phyloP scores from a whole-genome alignment of 495 filamentous ascomycete genomes.

The Penicillium canescens region DNA sequence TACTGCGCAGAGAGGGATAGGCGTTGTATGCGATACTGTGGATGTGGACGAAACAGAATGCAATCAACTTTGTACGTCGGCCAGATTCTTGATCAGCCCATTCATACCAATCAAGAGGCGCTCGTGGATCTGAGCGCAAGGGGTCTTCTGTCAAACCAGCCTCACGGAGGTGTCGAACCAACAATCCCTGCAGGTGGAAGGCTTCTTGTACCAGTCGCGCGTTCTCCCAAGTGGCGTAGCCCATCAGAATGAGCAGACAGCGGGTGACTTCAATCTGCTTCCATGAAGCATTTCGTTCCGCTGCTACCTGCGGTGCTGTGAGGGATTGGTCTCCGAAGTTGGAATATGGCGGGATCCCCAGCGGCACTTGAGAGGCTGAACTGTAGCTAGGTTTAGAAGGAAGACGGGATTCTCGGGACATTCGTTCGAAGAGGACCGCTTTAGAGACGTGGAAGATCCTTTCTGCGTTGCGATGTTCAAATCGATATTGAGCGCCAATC shows the following conservation, averaged over 20 bases:
- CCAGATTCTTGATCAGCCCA: slow-evolving; percentile 42
- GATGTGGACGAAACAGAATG: slow-evolving; percentile 42
- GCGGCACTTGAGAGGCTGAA: slow-evolving; percentile 9
- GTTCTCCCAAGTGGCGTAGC: slow-evolving; percentile 41
- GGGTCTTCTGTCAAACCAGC: slow-evolving; percentile 30
- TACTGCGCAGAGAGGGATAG: slow-evolving; percentile 40
- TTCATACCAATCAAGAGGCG: slow-evolving; percentile 35
- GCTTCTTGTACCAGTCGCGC: slow-evolving; percentile 40
- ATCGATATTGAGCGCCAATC: slow-evolving; percentile 39
- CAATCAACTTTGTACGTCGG: slow-evolving; percentile 39
- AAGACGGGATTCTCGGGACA: slow-evolving; percentile 26
- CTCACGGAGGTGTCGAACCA: slow-evolving; percentile 36
- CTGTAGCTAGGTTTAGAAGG: slow-evolving; percentile 8
- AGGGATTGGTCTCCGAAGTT: slow-evolving; percentile 5
- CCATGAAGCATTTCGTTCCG: slow-evolving; percentile 13
- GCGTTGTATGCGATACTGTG: slow-evolving; percentile 42
- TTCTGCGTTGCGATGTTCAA: slow-evolving; percentile 38
- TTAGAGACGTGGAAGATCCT: slow-evolving; percentile 37
- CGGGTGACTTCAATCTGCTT: slow-evolving; percentile 38
- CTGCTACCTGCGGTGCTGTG: slow-evolving; percentile 2
- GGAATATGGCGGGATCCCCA: slow-evolving; percentile 16
- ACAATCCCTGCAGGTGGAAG: slow-evolving; percentile 31
- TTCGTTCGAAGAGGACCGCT: slow-evolving; percentile 31
- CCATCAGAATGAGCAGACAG: slow-evolving; percentile 37
- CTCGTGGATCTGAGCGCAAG: slow-evolving; percentile 19